Evolutionary conservation across 495 filamentous ascomycete genomes (phyloP).

Genomic region (Tuber brumale): DNA sequence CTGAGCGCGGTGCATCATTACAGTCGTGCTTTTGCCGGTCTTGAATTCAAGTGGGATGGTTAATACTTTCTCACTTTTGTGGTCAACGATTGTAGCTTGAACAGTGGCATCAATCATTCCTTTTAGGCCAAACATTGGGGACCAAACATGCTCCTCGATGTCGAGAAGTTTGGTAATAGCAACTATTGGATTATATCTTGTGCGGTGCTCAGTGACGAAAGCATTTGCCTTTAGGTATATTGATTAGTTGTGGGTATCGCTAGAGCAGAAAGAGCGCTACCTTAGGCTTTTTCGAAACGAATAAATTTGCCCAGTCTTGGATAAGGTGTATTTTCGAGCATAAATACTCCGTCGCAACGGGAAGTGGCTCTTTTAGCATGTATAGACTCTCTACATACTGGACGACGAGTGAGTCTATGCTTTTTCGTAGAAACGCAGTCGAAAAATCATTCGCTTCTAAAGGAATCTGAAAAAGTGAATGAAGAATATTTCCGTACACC

Average conservation of each 20-base stretch:
- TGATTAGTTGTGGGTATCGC: constrained; percentile 30
- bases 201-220: constrained; percentile 70
- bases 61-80: constrained; percentile 56
- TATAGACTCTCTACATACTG: constrained; percentile 81
- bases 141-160: constrained; percentile 96
- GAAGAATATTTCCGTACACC: constrained; percentile 83
- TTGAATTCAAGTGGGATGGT: constrained; percentile 92
- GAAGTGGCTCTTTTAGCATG: constrained; percentile 65
- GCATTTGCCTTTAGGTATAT: constrained; percentile 52
- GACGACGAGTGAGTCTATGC: constrained; percentile 59
- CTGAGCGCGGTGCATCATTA: constrained; percentile 75
- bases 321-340: constrained; percentile 71
- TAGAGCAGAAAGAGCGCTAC: constrained; percentile 46
- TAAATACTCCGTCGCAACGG: constrained; percentile 66
- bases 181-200: constrained; percentile 60
- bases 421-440: constrained; percentile 53
- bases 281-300: constrained; percentile 65
- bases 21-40: constrained; percentile 73
- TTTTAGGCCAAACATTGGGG: constrained; percentile 92
- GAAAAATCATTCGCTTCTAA: constrained; percentile 80
- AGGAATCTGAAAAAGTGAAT: constrained; percentile 90
- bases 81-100: constrained; percentile 73
- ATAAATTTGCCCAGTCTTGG: constrained; percentile 72
- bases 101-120: constrained; percentile 98
- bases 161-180: constrained; percentile 89